phyloP scores from a whole-genome alignment of 768 basidiomycete genomes.

The Galerina sulciceps region DNA sequence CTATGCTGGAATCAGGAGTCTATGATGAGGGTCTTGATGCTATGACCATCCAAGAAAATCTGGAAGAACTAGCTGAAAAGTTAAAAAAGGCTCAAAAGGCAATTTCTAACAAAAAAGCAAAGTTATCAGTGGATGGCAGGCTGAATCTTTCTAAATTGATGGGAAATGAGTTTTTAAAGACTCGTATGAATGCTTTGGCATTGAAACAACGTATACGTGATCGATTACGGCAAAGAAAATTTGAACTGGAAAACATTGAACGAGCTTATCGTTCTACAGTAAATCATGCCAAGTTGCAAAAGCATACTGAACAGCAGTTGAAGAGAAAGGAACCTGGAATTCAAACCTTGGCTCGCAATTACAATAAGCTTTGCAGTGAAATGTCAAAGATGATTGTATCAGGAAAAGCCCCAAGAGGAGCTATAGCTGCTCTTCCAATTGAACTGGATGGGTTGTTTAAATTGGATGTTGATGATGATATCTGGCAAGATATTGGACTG shows the following conservation, averaged over 20 bases:
- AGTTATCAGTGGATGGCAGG: slow-evolving; percentile 5
- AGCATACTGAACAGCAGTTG: slow-evolving; percentile 29
- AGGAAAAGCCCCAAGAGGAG: too few relatives aligned
- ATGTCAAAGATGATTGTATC: too few relatives aligned
- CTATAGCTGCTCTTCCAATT: too few relatives aligned
- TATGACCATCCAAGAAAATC: too few relatives aligned
- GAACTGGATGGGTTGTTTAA: too few relatives aligned
- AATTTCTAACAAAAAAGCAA: not conserved
- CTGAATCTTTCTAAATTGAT: slow-evolving; percentile 1
- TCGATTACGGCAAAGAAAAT: slow-evolving; percentile 24
- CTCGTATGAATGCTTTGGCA: slow-evolving; percentile 24
- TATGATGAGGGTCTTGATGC: too few relatives aligned
- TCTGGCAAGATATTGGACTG: slow-evolving; percentile 37
- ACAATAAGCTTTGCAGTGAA: too few relatives aligned
- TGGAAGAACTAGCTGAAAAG: too few relatives aligned
- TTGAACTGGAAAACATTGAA: slow-evolving; percentile 28
- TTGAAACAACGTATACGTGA: slow-evolving; percentile 26
- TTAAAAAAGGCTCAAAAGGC: slow-evolving; percentile 7
- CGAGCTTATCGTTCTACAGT: slow-evolving; percentile 19
- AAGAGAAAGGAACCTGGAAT: slow-evolving; percentile 31
- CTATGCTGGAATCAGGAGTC: too few relatives aligned
- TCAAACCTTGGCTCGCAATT: slow-evolving; percentile 12
- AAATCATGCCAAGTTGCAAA: slow-evolving; percentile 26
- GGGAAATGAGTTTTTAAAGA: slow-evolving; percentile 16
- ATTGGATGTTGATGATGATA: slow-evolving; percentile 37